Conservation (phyloP, 2,329 filamentous ascomycete genomes). For the Aspergillus niger region DNA sequence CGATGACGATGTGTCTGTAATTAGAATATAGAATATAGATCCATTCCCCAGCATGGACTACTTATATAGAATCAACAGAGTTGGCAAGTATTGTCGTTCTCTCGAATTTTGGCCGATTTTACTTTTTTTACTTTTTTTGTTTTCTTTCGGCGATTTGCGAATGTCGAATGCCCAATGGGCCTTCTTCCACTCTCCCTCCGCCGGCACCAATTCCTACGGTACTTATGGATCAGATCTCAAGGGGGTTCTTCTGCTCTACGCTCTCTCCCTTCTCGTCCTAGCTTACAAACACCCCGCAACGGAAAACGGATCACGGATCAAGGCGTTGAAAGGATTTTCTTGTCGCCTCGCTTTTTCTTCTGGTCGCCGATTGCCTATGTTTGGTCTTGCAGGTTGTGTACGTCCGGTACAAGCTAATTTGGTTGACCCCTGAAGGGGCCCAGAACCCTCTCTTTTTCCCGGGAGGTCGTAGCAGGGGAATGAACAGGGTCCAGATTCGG, state of each 20-base stretch:
- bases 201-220: neutral
- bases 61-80: neutral
- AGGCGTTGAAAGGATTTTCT: neutral
- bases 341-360: neutral
- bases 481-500: conserved; percentile 14
- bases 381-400: neutral
- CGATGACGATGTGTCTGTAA: conserved; percentile 3
- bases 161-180: neutral
- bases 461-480: conserved; percentile 8
- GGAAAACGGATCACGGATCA: conserved; percentile 1
- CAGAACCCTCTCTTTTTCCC: conserved; percentile 1
- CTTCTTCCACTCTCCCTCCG: too few relatives aligned
- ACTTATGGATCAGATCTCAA: neutral
- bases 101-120: neutral
- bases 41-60: neutral
- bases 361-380: neutral
- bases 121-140: too few relatives aligned
- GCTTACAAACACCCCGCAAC: neutral
- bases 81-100: neutral
- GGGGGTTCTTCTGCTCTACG: neutral
- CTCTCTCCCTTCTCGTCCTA: neutral
- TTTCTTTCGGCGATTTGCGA: too few relatives aligned
- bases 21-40: neutral
- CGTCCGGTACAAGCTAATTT: conserved; percentile 5
- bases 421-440: conserved; percentile 6